Percentiles rank a stretch among this genome's conserved stretches.
Conservation (phyloP, 176 grass and related monocot species). For the Cenchrus fungigraminus region DNA sequence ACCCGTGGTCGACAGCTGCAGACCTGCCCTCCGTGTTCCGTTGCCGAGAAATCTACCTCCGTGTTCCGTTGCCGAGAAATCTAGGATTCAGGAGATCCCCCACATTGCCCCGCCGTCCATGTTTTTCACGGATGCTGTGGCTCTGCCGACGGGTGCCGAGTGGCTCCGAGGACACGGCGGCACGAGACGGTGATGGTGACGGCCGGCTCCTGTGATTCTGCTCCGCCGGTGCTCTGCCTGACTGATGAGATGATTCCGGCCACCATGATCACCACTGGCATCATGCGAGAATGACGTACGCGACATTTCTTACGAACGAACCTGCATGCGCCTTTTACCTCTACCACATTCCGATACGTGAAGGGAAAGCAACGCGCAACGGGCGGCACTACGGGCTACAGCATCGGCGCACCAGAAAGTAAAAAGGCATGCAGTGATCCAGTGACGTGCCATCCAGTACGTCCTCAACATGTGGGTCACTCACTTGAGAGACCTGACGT, state of each 20-base stretch:
- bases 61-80: neutral
- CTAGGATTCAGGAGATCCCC: neutral
- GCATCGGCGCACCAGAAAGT: neutral
- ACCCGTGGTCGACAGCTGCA: conserved; percentile 11
- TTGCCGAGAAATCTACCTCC: neutral
- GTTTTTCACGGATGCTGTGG: neutral
- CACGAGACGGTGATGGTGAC: conserved; percentile 18
- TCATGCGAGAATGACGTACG: conserved; percentile 20
- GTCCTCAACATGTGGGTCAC: neutral
- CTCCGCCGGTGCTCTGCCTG: neutral
- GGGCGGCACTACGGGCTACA: neutral
- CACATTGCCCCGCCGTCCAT: neutral
- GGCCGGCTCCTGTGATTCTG: neutral
- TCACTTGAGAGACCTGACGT: neutral
- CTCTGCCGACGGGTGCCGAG: neutral
- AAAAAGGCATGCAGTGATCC: too few species aligned
- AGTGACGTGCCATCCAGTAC: neutral
- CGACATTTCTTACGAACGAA: neutral
- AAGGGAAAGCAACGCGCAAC: conserved; percentile 23
- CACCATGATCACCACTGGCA: neutral
- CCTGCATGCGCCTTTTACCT: conserved; percentile 10
- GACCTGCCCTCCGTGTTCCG: neutral
- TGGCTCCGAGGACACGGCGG: neutral
- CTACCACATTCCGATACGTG: conserved; percentile 29
- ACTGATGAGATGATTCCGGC: neutral